Conservation (phyloP, 306 rosid genomes). For the Quercus glauca region DNA sequence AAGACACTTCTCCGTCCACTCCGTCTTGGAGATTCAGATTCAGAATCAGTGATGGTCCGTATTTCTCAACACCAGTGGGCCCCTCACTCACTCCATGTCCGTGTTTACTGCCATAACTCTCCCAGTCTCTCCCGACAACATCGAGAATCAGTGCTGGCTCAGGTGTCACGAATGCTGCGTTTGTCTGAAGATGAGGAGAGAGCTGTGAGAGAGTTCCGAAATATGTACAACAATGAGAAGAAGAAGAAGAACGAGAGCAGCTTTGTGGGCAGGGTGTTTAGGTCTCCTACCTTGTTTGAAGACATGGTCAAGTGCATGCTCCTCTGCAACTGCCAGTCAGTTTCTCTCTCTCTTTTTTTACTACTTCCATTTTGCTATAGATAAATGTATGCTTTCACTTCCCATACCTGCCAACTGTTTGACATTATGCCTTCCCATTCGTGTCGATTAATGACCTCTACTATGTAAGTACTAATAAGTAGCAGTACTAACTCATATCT, state of each 20-base stretch:
- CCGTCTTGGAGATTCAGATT: slow-evolving; percentile 7
- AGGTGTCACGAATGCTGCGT: slow-evolving; percentile 50
- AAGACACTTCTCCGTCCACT: slow-evolving; percentile 45
- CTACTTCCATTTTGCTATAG: no score
- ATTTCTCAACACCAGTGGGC: slow-evolving; percentile 18
- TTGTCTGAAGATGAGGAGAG: slow-evolving; percentile 35
- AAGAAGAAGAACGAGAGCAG: not conserved
- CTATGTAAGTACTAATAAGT: no score
- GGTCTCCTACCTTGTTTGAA: no score
- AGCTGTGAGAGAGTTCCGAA: slow-evolving; percentile 28
- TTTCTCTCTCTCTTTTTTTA: no score
- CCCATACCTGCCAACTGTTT: no score
- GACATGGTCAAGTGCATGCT: no score
- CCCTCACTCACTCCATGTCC: not conserved
- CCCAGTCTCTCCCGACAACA: slow-evolving; percentile 20
- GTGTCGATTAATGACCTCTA: no score
- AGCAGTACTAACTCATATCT: no score
- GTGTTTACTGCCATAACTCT: slow-evolving; percentile 6
- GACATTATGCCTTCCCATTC: no score
- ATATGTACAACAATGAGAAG: slow-evolving; percentile 1
- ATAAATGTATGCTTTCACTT: no score
- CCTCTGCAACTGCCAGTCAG: no score
- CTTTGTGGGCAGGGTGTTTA: not conserved
- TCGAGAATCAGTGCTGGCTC: slow-evolving; percentile 28
- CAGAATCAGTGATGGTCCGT: slow-evolving; percentile 24